phyloP scores from a whole-genome alignment of 495 filamentous ascomycete genomes.

The Platismatia glauca region DNA sequence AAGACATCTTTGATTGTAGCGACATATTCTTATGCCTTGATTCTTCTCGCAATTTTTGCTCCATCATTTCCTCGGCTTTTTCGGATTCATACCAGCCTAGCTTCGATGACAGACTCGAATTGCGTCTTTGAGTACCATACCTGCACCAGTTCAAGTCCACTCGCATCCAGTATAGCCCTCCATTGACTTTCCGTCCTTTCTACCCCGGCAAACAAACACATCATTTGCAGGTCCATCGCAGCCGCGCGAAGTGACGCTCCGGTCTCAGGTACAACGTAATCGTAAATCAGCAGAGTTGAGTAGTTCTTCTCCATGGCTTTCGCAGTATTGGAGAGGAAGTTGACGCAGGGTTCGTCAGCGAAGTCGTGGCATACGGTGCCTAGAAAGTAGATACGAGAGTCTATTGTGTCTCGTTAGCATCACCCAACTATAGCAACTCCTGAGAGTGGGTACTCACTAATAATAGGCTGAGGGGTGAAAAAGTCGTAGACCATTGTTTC shows the following conservation, averaged over 20 bases:
- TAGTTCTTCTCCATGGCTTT: not conserved
- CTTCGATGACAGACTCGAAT: not conserved
- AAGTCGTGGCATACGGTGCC: not conserved
- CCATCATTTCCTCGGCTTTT: no score
- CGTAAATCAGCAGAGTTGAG: not conserved
- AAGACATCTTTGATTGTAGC: no score
- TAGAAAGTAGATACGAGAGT: conserved; percentile 1
- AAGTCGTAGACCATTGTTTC: not conserved
- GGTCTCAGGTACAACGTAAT: not conserved
- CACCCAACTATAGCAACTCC: not conserved
- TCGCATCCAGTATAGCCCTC: not conserved
- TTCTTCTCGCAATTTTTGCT: no score
- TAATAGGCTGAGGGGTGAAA: not conserved
- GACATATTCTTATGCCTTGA: no score
- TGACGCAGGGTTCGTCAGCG: not conserved
- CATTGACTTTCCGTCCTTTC: conserved; percentile 3
- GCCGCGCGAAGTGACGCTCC: not conserved
- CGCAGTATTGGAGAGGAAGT: not conserved
- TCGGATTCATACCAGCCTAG: no score
- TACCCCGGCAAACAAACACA: not conserved
- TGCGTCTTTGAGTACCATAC: not conserved
- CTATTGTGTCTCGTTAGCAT: not conserved
- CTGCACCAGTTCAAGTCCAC: not conserved
- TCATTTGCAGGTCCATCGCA: not conserved
- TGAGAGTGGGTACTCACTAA: not conserved